Percentiles rank a stretch among this genome's conserved stretches.
Conservation (phyloP, 805 yeast genomes). For the Zygosaccharomyces pseudorouxii region DNA sequence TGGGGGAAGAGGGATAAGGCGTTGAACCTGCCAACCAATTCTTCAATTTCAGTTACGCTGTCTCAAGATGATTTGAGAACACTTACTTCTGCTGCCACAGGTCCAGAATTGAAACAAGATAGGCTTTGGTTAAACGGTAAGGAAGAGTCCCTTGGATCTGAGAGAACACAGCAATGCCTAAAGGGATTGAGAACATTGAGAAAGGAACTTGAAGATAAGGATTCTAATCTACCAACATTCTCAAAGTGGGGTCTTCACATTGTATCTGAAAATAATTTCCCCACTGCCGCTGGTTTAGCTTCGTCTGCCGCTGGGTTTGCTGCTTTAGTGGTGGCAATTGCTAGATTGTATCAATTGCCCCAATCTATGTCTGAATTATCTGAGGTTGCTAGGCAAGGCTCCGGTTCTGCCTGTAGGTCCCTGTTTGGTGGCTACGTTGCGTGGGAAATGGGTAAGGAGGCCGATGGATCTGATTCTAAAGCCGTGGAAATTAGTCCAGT, state of each 20-base stretch:
- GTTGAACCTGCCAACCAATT: slow-evolving; percentile 91
- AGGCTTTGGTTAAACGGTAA: slow-evolving; percentile 83
- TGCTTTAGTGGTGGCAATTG: slow-evolving; percentile 86
- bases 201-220: slow-evolving; percentile 49
- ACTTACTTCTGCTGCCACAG: slow-evolving; percentile 79
- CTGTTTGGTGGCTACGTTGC: slow-evolving; percentile 97
- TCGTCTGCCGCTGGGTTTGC: slow-evolving; percentile 99
- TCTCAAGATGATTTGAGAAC: slow-evolving; percentile 89
- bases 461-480: slow-evolving; percentile 85
- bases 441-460: slow-evolving; percentile 88
- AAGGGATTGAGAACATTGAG: slow-evolving; percentile 69
- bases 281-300: slow-evolving; percentile 98
- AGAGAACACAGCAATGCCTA: slow-evolving; percentile 67
- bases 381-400: slow-evolving; percentile 94
- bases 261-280: slow-evolving; percentile 93
- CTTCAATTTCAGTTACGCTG: slow-evolving; percentile 90
- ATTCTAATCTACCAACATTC: slow-evolving; percentile 54
- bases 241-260: slow-evolving; percentile 67
- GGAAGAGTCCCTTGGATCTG: slow-evolving; percentile 62
- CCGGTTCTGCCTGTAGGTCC: slow-evolving; percentile 98
- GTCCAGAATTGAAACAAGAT: slow-evolving; percentile 53
- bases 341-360: slow-evolving; percentile 80
- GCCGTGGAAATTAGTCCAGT: slow-evolving; percentile 89
- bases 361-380: slow-evolving; percentile 80
- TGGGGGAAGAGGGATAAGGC: slow-evolving; percentile 96